Evolutionary conservation across 805 yeast species (phyloP).

Genomic region (Hanseniaspora pseudoguilliermondii): DNA sequence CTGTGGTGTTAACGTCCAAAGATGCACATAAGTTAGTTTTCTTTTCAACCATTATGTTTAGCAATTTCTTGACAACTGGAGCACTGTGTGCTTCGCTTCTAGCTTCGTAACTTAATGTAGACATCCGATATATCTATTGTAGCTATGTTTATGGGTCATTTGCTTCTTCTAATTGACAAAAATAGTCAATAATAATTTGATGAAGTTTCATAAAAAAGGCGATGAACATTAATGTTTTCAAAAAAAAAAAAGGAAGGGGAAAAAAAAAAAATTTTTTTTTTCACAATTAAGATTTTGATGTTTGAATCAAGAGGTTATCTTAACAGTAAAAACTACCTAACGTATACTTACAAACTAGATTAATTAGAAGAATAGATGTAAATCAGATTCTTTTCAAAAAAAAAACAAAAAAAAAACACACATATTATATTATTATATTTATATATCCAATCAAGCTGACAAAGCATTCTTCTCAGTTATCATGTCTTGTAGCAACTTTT

Average conservation of each 20-base stretch:
- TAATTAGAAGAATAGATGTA: no score
- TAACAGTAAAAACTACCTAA: no score
- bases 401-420: neutral
- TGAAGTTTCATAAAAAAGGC: neutral
- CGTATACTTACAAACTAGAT: no score
- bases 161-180: neutral
- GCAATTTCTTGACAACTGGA: conserved; percentile 64
- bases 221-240: neutral
- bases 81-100: conserved; percentile 65
- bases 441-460: neutral
- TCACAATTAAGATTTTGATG: neutral
- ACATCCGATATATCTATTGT: neutral
- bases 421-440: neutral
- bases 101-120: conserved; percentile 37
- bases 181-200: neutral
- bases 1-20: conserved; percentile 72
- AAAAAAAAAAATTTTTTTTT: no score
- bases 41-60: conserved; percentile 63
- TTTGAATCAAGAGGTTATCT: no score
- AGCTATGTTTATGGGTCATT: no score
- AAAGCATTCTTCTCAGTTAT: conserved; percentile 29
- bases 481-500: conserved; percentile 29
- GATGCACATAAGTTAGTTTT: conserved; percentile 89
- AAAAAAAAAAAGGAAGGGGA: neutral
- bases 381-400: no score